A percentile compares a stretch with the other conserved stretches of the same genome.
phyloP scores from a whole-genome alignment of 768 basidiomycete genomes.

The Floccularia luteovirens region DNA sequence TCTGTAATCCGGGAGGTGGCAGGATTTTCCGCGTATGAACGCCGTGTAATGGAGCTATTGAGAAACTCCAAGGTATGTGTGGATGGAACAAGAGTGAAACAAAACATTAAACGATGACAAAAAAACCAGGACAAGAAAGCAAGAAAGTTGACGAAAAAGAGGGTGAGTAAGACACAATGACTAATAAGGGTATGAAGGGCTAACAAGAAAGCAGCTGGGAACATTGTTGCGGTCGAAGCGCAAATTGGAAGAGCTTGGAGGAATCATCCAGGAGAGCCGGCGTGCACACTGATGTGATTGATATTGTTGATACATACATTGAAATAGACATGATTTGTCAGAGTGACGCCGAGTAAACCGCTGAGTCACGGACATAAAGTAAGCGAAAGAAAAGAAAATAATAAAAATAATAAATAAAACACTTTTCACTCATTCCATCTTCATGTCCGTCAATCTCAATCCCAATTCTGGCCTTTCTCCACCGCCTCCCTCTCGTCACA shows the following conservation, averaged over 20 bases:
- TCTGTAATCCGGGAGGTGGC: constrained; percentile 93
- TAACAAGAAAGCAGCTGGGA: constrained; percentile 57
- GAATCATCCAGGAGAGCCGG: constrained; percentile 90
- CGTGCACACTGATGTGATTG: no score
- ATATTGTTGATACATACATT: no score
- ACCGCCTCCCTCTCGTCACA: constrained; percentile 39
- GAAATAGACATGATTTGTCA: no score
- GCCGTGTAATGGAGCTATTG: constrained; percentile 95
- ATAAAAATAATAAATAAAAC: no score
- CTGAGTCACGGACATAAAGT: no score
- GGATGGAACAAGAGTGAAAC: background rate
- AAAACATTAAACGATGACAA: background rate
- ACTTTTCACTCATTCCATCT: no score
- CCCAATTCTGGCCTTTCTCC: constrained; percentile 10
- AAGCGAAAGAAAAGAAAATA: no score
- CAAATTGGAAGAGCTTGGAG: constrained; percentile 94
- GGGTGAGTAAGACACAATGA: constrained; percentile 59
- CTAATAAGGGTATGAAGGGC: background rate
- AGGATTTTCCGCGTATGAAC: constrained; percentile 96
- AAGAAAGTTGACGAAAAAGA: constrained; percentile 98
- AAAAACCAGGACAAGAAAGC: constrained; percentile 90
- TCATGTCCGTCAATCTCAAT: background rate
- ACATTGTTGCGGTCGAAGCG: constrained; percentile 98
- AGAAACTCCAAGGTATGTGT: constrained; percentile 88
- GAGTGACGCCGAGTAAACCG: no score